These are phyloP conservation scores for Drosera spatulata DNA, from an alignment of 179 eudicot species.

Conservation along the genomic window DNA sequence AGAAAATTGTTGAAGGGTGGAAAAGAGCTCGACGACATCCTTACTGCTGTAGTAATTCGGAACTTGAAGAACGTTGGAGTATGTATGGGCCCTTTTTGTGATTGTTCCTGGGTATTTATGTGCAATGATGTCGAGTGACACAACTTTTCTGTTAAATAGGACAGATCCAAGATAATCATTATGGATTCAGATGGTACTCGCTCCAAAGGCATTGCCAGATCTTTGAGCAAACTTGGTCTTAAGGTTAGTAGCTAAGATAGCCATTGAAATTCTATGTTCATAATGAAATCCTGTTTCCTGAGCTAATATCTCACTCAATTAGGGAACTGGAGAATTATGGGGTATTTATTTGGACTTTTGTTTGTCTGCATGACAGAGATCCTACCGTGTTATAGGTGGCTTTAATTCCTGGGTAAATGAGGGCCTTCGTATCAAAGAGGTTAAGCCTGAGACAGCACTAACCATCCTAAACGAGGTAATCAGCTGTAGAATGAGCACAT, in stretches of 20 bases:
- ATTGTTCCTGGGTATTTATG: background rate
- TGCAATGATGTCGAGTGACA: conserved; percentile 12
- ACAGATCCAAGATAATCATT: conserved; percentile 69
- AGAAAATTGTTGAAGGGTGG: conserved; percentile 61
- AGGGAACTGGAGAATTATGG: too few species aligned
- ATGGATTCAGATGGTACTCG: conserved; percentile 91
- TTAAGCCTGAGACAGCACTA: conserved; percentile 77
- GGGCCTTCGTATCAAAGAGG: conserved; percentile 74
- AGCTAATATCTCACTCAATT: too few species aligned
- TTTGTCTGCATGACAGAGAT: conserved; percentile 40
- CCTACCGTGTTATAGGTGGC: conserved; percentile 81
- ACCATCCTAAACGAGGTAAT: conserved; percentile 83
- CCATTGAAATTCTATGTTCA: background rate
- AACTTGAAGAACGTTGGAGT: conserved; percentile 69
- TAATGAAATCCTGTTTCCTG: too few species aligned
- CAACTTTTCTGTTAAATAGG: conserved; percentile 42
- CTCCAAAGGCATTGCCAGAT: conserved; percentile 87
- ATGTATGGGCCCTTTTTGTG: conserved; percentile 11
- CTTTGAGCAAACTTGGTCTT: conserved; percentile 67
- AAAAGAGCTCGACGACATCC: conserved; percentile 59
- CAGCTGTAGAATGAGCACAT: background rate
- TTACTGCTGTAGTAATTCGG: conserved; percentile 62
- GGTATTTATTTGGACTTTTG: background rate
- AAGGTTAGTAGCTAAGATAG: conserved; percentile 30
- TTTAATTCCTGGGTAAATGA: conserved; percentile 74